Evolutionary conservation across 2,329 filamentous ascomycete genomes (phyloP).

Genomic region (Paradendryphiella salina): DNA sequence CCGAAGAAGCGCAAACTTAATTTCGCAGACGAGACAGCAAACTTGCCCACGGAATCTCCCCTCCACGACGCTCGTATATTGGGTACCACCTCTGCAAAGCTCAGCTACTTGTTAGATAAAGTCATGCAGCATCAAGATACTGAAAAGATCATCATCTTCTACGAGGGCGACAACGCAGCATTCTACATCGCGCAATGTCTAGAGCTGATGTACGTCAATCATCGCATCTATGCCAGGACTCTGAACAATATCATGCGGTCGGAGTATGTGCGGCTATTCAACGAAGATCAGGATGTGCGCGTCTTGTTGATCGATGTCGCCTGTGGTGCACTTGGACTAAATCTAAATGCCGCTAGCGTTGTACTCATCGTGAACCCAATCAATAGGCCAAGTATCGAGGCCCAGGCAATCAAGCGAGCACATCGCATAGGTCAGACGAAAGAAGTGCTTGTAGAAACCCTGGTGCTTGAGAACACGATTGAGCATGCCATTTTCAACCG

Average conservation of each 20-base stretch:
- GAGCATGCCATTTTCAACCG: constrained; percentile 82
- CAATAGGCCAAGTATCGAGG: constrained; percentile 79
- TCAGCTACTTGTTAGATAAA: constrained; percentile 79
- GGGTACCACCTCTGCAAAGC: constrained; percentile 84
- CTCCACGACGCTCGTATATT: constrained; percentile 65
- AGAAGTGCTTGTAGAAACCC: constrained; percentile 80
- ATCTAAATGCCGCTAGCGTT: constrained; percentile 78
- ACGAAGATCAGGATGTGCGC: constrained; percentile 67
- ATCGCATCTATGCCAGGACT: constrained; percentile 68
- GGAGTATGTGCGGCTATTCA: constrained; percentile 79
- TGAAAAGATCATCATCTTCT: constrained; percentile 92
- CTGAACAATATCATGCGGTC: constrained; percentile 65
- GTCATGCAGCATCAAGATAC: constrained; percentile 67
- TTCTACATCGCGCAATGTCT: constrained; percentile 83
- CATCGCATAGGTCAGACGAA: constrained; percentile 82
- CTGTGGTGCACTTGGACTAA: constrained; percentile 84
- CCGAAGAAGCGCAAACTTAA: constrained; percentile 42
- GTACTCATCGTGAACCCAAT: constrained; percentile 91
- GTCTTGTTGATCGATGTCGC: constrained; percentile 90
- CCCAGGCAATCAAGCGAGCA: constrained; percentile 87
- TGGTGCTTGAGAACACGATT: constrained; percentile 77
- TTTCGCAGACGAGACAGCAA: constrained; percentile 33
- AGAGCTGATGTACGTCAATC: constrained; percentile 68
- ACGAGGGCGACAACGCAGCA: constrained; percentile 83
- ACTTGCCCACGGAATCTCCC: constrained; percentile 52